Conservation (phyloP, 2,329 filamentous ascomycete genomes). For the Aspergillus brasiliensis region DNA sequence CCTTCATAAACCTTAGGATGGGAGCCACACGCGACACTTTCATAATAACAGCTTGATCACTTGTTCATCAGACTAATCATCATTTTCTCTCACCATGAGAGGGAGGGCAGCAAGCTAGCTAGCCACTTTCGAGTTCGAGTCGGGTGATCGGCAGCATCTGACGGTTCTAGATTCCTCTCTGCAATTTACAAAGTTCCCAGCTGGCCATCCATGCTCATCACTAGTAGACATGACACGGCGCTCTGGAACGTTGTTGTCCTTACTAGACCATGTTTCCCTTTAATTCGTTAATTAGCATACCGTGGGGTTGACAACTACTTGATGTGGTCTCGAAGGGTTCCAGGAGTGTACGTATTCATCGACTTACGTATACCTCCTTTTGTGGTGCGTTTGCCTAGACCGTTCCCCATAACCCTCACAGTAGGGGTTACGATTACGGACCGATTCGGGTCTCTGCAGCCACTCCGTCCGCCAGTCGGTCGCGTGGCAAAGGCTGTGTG, state of each 20-base stretch:
- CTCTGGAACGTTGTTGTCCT: not conserved
- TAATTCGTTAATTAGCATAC: not conserved
- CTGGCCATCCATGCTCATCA: not conserved
- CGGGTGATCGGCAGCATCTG: slow-evolving; percentile 7
- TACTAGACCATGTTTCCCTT: not conserved
- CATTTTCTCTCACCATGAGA: no score
- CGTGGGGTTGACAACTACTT: not conserved
- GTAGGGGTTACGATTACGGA: not conserved
- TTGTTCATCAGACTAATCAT: not conserved
- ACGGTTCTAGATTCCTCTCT: slow-evolving; percentile 7
- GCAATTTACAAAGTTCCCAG: not conserved
- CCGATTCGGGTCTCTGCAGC: not conserved
- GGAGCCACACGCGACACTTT: not conserved
- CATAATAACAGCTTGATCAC: not conserved
- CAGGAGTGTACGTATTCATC: no score
- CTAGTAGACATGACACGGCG: not conserved
- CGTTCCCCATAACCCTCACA: not conserved
- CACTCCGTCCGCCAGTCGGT: not conserved
- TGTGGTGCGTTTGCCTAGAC: not conserved
- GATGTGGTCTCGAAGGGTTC: not conserved
- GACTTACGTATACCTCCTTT: no score
- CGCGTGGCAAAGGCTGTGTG: not conserved
- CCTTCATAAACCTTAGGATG: not conserved
- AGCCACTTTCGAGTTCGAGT: not conserved
- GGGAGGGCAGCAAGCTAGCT: not conserved